These are phyloP conservation scores for Vaccinium macrocarpon DNA, from an alignment of 148 eudicot species.

Conservation along the genomic window DNA sequence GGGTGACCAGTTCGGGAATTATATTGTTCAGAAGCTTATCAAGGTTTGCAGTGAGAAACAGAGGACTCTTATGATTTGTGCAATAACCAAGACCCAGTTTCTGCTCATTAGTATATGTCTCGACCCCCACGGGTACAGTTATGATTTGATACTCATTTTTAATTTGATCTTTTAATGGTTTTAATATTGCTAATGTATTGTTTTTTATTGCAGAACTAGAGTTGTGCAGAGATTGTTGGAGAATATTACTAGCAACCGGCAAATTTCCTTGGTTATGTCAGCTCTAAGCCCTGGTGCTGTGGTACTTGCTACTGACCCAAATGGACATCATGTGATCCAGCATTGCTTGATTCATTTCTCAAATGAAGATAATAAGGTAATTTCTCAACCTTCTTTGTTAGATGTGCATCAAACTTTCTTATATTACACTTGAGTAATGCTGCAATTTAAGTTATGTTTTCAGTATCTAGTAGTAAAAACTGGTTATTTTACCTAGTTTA, in stretches of 20 bases:
- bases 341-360: slow-evolving; percentile 35
- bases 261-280: slow-evolving; percentile 27
- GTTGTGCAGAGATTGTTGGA: slow-evolving; percentile 41
- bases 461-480: not conserved
- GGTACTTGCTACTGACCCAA: slow-evolving; percentile 32
- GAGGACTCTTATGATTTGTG: slow-evolving; percentile 30
- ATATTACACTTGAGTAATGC: not conserved
- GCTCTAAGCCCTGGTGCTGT: slow-evolving; percentile 32
- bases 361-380: slow-evolving; percentile 38
- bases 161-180: not conserved
- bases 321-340: slow-evolving; percentile 45
- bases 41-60: slow-evolving; percentile 37
- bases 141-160: not conserved
- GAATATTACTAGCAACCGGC: slow-evolving; percentile 24
- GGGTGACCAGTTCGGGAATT: slow-evolving; percentile 36
- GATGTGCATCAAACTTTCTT: not conserved
- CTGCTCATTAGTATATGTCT: slow-evolving; percentile 31
- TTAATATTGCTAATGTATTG: not conserved
- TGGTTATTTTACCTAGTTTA: not conserved
- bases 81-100: slow-evolving; percentile 20
- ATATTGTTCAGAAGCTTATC: slow-evolving; percentile 32
- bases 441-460: not conserved
- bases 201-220: slow-evolving; percentile 28
- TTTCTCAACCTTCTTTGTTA: not conserved
- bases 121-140: slow-evolving; percentile 37